Percentiles rank a stretch among this genome's conserved stretches.
These are phyloP conservation scores for Solanum chmielewskii DNA, from an alignment of 257 asterid species.

Conservation along the genomic window DNA sequence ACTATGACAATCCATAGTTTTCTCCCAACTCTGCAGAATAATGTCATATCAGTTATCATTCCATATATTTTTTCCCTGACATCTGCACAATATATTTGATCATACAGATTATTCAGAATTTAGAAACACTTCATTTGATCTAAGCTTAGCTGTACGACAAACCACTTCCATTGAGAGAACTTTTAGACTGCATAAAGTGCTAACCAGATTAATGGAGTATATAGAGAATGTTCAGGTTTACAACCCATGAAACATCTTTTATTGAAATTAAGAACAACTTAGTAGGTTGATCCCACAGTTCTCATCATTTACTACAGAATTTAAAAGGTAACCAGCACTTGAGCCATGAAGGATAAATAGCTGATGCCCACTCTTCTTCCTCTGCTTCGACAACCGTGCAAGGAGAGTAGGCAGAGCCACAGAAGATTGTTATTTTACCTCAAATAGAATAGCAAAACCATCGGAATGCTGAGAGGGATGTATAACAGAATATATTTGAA, in stretches of 20 bases:
- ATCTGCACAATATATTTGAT: background rate
- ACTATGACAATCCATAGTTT: conserved; percentile 76
- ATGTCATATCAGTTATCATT: background rate
- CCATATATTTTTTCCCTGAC: background rate
- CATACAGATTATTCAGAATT: background rate
- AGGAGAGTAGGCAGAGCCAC: background rate
- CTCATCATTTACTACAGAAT: background rate
- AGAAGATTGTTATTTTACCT: background rate
- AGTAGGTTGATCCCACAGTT: background rate
- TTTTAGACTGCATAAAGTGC: background rate
- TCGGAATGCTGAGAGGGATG: background rate
- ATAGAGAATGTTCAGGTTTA: background rate
- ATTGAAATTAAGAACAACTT: background rate
- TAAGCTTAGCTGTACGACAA: background rate
- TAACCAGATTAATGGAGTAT: background rate
- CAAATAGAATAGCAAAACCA: background rate
- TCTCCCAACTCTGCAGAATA: conserved; percentile 64
- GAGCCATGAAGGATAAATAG: background rate
- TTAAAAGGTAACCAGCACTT: background rate
- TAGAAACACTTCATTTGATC: background rate
- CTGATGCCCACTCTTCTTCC: background rate
- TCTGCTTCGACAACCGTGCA: background rate
- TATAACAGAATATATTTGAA: background rate
- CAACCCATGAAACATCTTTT: background rate
- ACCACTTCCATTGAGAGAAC: background rate